Conservation (phyloP, 106 monocot species). For the Allium sativum region DNA sequence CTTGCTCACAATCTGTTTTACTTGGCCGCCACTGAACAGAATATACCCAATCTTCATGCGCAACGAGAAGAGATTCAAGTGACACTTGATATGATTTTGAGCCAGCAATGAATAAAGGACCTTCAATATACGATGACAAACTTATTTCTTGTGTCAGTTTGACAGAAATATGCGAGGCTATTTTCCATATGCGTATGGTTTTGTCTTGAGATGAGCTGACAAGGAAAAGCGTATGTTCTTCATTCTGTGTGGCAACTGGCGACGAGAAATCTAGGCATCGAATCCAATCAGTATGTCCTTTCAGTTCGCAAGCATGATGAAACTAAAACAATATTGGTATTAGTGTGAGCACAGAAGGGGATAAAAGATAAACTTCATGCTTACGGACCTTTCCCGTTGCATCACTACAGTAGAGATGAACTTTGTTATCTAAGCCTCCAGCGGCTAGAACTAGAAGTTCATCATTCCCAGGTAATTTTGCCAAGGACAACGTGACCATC, state of each 20-base stretch:
- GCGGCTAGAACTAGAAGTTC: conserved; percentile 59
- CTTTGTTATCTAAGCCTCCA: conserved; percentile 88
- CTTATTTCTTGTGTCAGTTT: conserved; percentile 33
- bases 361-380: conserved; percentile 3
- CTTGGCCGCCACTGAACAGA: conserved; percentile 82
- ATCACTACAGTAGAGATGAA: conserved; percentile 79
- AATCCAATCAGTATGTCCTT: conserved; percentile 96
- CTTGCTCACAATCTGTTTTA: conserved; percentile 32
- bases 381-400: conserved; percentile 52
- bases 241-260: conserved; percentile 34
- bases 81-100: conserved; percentile 56
- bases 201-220: conserved; percentile 95
- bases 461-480: conserved; percentile 42
- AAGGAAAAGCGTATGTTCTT: conserved; percentile 50
- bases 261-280: conserved; percentile 90
- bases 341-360: neutral
- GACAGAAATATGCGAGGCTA: conserved; percentile 27
- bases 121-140: conserved; percentile 85
- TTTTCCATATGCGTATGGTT: conserved; percentile 95
- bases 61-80: conserved; percentile 87
- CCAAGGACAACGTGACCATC: conserved; percentile 85
- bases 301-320: conserved; percentile 64
- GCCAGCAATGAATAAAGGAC: conserved; percentile 54
- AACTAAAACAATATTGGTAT: conserved; percentile 37
- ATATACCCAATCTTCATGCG: conserved; percentile 99